Base-by-base conservation (phyloP, 2,329 filamentous ascomycete species). In the Fonsecaea pedrosoi region DNA sequence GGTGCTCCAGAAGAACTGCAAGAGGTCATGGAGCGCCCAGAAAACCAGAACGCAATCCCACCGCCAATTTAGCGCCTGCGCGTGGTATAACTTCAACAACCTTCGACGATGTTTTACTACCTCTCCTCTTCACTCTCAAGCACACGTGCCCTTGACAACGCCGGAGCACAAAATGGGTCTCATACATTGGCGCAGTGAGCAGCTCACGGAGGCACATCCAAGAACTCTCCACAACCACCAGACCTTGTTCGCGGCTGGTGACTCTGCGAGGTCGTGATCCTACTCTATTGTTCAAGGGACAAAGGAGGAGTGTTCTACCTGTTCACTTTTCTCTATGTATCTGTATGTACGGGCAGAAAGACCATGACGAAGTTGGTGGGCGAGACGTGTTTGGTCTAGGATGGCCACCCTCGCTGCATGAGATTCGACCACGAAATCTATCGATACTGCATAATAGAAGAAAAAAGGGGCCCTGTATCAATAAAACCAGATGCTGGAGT, bases 1-100 rank as follows among this genome's bases (percentile, higher is more conserved):
- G 88, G 91, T 60, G 89, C 89, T 59, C 87, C 89, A 64, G 93
- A 96, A 79, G 92, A 96, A 78, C 83, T 96, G 73, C 91, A 95
- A 85, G 90, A 94, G 71, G 76, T 78, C 55, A 79, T 80, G 55
- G 72, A 79, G 61, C 75, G 78, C 67, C 78, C 78, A 71, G 78
- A 81, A 72, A 64, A 68, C 21, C 64, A 66, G 38, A 68, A 60
- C 61, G 61, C 65, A 25, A 57, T 67, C 74, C 78, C 80, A 67
- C 82, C 84, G 68, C 83, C 84, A 60, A 83, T 83, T 76, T 84
- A 82, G 78, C 69, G 66, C 54, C 58, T 34, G 18, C 50, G 18
- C 12, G n/a, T 25, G 35, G 48, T 34, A 53, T 25, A 35, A 54
- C 48, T 25, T 54, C 45, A 32, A n/a, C 25, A 62, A 53, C 37